phyloP scores from a whole-genome alignment of 805 yeast genomes.

The Yarrowia osloensis region DNA sequence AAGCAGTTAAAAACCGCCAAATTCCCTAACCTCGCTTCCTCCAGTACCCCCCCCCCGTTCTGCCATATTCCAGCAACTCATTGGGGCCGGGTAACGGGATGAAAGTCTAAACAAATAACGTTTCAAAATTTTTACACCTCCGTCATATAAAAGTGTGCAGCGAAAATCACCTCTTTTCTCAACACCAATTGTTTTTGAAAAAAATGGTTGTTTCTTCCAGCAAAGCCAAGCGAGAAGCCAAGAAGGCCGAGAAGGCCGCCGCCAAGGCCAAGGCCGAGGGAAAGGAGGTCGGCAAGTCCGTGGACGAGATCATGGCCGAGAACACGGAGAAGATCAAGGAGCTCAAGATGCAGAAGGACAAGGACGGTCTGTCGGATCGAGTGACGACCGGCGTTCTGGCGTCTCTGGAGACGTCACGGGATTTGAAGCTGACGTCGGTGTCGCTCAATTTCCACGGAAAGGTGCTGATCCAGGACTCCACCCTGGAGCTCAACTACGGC shows the following conservation, averaged over 20 bases:
- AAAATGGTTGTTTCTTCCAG: conserved; percentile 9
- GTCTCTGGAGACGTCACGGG: conserved; percentile 86
- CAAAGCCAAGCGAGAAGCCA: conserved; percentile 97
- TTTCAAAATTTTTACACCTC: not conserved
- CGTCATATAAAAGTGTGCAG: not conserved
- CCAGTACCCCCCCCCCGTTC: no score
- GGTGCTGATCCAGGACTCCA: conserved; percentile 89
- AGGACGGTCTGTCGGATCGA: conserved; percentile 93
- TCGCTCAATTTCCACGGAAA: conserved; percentile 96
- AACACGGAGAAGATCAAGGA: conserved; percentile 75
- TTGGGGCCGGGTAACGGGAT: not conserved
- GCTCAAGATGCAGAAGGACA: conserved; percentile 89
- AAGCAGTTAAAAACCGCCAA: no score
- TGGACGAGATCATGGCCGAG: conserved; percentile 47
- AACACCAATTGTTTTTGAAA: not conserved
- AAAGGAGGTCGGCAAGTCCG: conserved; percentile 52
- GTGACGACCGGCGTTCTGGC: conserved; percentile 97
- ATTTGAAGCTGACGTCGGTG: conserved; percentile 85
- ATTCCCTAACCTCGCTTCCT: no score
- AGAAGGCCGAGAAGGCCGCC: conserved; percentile 83
- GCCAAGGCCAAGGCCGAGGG: conserved; percentile 55
- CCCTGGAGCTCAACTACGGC: conserved; percentile 91
- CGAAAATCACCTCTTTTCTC: not conserved
- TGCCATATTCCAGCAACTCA: not conserved
- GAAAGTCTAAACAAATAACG: not conserved